These are phyloP conservation scores for Cucurbita pepo DNA, from an alignment of 306 rosid species.

Conservation along the genomic window DNA sequence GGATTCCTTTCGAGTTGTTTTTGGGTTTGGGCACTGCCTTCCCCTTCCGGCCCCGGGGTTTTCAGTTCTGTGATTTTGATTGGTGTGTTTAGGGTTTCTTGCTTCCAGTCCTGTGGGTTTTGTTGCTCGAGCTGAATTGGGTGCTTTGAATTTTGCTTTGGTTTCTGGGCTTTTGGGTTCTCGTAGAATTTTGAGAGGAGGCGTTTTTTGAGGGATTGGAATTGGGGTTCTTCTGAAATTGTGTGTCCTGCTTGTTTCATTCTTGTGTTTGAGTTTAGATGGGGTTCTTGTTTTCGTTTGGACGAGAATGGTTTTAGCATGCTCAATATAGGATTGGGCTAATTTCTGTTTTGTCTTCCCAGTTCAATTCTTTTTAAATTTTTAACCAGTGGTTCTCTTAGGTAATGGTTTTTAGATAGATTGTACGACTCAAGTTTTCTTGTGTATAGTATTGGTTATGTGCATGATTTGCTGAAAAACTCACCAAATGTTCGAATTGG, in stretches of 20 bases:
- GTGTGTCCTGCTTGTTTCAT: not conserved
- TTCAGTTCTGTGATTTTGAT: not conserved
- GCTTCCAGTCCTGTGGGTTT: not conserved
- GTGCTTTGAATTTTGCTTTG: not conserved
- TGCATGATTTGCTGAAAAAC: not conserved
- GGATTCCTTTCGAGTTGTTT: not conserved
- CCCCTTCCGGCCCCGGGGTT: not conserved
- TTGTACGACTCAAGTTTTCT: not conserved
- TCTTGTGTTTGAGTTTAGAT: not conserved
- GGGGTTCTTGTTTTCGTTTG: not conserved
- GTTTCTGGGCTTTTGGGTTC: not conserved
- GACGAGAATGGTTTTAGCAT: not conserved
- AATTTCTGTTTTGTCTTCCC: not conserved
- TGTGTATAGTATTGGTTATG: not conserved
- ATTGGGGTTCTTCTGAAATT: not conserved
- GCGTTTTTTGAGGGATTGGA: not conserved
- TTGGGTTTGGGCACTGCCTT: not conserved
- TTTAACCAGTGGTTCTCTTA: not conserved
- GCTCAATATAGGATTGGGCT: not conserved
- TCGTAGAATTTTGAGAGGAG: not conserved
- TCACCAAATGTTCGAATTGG: not conserved
- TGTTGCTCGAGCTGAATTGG: not conserved
- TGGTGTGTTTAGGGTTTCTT: slow-evolving; percentile 4
- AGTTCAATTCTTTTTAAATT: not conserved
- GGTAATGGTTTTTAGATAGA: not conserved